A percentile compares a stretch with the other conserved stretches of the same genome.
Evolutionary conservation across 805 yeast species (phyloP).

Genomic region (Teunomyces gatunensis): DNA sequence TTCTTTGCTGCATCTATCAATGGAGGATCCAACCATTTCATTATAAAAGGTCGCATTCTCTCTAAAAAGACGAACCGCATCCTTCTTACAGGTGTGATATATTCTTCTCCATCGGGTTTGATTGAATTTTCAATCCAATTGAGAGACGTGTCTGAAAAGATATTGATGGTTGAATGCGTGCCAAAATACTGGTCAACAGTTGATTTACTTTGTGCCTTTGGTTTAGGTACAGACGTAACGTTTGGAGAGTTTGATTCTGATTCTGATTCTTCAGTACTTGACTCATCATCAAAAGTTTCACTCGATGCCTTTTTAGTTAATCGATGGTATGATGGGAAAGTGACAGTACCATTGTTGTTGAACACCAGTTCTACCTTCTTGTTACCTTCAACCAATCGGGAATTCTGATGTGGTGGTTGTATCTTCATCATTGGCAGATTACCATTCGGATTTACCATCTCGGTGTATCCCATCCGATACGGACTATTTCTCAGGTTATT

Average conservation of each 20-base stretch:
- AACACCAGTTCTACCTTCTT: neutral
- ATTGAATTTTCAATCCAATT: constrained; percentile 29
- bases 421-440: neutral
- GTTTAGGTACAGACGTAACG: neutral
- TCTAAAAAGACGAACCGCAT: constrained; percentile 24
- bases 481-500: neutral
- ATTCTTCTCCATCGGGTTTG: constrained; percentile 17
- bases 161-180: constrained; percentile 34
- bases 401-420: neutral
- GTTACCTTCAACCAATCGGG: too few relatives aligned
- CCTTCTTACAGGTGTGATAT: constrained; percentile 24
- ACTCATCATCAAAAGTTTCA: neutral
- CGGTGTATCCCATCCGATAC: neutral
- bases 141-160: constrained; percentile 34
- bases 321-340: neutral
- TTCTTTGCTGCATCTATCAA: constrained; percentile 17
- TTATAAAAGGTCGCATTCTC: constrained; percentile 15
- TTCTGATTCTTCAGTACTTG: neutral
- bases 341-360: neutral
- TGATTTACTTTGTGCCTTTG: neutral
- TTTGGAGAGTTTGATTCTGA: neutral
- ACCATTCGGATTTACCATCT: neutral
- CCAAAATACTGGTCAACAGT: constrained; percentile 26
- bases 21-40: constrained; percentile 33
- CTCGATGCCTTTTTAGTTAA: neutral